Percentiles rank a stretch among this genome's conserved stretches.
Conservation (phyloP, 148 eudicot genomes). For the Rhododendron williamsianum region DNA sequence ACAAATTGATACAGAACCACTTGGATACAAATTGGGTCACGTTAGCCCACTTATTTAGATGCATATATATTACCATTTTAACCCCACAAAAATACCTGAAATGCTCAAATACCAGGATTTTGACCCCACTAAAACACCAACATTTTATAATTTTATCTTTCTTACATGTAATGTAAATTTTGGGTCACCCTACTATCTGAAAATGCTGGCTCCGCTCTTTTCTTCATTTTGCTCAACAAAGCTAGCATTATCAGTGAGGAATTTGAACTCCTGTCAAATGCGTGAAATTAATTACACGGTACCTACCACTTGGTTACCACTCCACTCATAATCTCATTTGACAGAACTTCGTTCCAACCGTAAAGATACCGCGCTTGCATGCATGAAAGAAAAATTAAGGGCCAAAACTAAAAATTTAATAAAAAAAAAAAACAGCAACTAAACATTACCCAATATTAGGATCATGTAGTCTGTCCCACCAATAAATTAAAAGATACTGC, state of each 20-base stretch:
- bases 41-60: neutral
- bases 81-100: neutral
- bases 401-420: neutral
- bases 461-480: neutral
- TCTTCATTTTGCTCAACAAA: too few species aligned
- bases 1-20: neutral
- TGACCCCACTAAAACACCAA: neutral
- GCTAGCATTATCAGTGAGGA: too few species aligned
- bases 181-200: too few species aligned
- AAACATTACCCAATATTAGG: too few species aligned
- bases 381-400: neutral
- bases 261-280: too few species aligned
- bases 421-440: neutral
- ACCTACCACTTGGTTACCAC: too few species aligned
- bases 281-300: too few species aligned
- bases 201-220: too few species aligned
- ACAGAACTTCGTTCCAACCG: neutral
- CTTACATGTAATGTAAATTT: too few species aligned
- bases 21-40: neutral
- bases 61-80: neutral
- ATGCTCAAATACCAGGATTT: neutral
- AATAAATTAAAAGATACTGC: neutral
- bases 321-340: too few species aligned
- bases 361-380: neutral
- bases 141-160: too few species aligned